phyloP scores from a whole-genome alignment of 176 grass and related monocot species.

The Paspalum notatum region DNA sequence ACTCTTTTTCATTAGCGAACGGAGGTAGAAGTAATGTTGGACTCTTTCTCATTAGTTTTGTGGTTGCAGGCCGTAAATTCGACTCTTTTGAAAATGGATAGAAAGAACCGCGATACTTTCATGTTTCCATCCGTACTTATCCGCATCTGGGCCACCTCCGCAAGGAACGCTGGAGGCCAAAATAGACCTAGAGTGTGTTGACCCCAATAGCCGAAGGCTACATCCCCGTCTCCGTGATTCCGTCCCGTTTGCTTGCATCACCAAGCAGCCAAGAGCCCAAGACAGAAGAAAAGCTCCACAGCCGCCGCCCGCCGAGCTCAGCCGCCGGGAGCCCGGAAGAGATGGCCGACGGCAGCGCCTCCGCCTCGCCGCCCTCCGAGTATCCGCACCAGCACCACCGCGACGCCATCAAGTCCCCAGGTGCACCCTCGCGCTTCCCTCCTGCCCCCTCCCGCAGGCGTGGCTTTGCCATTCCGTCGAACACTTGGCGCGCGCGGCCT shows the following conservation, averaged over 20 bases:
- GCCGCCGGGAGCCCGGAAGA: conserved; percentile 33
- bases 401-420: conserved; percentile 64
- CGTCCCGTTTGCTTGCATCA: conserved; percentile 7
- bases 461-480: conserved; percentile 31
- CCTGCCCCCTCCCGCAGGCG: conserved; percentile 2
- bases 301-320: conserved; percentile 11
- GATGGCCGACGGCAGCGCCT: conserved; percentile 62
- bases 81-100: too few species aligned
- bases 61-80: too few species aligned
- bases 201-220: background rate
- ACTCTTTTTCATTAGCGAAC: too few species aligned
- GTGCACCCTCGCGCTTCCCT: conserved; percentile 16
- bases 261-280: background rate
- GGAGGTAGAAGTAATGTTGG: too few species aligned
- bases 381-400: conserved; percentile 53
- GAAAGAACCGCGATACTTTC: too few species aligned
- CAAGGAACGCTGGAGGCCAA: background rate
- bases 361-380: conserved; percentile 18
- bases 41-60: too few species aligned
- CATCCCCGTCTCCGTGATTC: background rate
- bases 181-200: background rate
- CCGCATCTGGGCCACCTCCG: background rate
- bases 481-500: background rate
- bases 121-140: background rate
- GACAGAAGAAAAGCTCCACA: background rate